phyloP scores from a whole-genome alignment of 441 rosid genomes.

The Theobroma grandiflorum region DNA sequence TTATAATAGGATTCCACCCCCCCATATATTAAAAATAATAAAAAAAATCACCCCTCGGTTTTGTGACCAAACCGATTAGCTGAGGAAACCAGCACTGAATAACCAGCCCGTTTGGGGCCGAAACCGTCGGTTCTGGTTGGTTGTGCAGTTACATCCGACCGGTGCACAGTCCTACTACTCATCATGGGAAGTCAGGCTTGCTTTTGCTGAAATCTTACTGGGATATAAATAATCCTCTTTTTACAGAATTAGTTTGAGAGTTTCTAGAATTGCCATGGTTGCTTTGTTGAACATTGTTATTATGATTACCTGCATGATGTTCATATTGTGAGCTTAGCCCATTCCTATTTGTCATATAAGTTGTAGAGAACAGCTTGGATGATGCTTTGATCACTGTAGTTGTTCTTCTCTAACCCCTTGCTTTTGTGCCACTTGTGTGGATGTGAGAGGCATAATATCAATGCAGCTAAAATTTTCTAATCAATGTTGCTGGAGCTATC shows the following conservation, averaged over 20 bases:
- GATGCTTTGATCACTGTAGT: neutral
- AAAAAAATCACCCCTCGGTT: too few species aligned
- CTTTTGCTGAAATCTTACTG: conserved; percentile 1
- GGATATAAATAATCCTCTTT: neutral
- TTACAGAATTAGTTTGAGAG: neutral
- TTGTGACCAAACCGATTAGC: too few species aligned
- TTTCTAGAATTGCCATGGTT: neutral
- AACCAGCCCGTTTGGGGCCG: too few species aligned
- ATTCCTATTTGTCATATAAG: neutral
- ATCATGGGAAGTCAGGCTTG: neutral
- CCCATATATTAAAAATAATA: too few species aligned
- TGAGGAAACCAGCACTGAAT: too few species aligned
- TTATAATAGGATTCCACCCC: too few species aligned
- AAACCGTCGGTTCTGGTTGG: too few species aligned
- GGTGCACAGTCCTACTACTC: neutral
- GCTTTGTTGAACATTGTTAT: neutral
- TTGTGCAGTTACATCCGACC: too few species aligned
- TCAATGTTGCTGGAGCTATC: neutral
- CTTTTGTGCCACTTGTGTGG: neutral
- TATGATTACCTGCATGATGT: neutral
- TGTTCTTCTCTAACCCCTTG: neutral
- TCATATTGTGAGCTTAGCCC: neutral
- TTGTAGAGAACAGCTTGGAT: neutral
- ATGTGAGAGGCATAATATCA: neutral
- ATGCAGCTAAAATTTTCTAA: neutral